Evolutionary conservation across 768 basidiomycete species (phyloP).

Genomic region (Naganishia kalamii): DNA sequence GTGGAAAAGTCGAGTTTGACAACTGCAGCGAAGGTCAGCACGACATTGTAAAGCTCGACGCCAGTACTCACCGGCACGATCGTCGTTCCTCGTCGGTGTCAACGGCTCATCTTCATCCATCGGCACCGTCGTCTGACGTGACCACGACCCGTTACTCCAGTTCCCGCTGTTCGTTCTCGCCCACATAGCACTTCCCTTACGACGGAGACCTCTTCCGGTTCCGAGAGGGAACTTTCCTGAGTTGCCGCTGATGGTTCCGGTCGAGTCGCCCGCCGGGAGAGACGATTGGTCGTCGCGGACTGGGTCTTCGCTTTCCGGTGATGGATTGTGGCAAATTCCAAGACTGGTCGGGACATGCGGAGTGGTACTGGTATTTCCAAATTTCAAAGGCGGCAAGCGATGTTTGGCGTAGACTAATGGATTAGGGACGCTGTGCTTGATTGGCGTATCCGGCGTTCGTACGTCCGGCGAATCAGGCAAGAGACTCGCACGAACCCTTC

Average conservation of each 20-base stretch:
- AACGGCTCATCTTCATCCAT: conserved; percentile 22
- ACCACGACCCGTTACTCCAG: conserved; percentile 19
- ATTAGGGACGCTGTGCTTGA: conserved; percentile 33
- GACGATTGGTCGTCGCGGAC: conserved; percentile 2
- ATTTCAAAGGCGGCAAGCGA: conserved; percentile 7
- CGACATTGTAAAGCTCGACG: no score
- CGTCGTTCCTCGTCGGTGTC: conserved; percentile 22
- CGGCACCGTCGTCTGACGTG: not conserved
- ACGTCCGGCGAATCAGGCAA: not conserved
- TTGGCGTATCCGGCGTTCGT: conserved; percentile 43
- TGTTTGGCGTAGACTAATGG: conserved; percentile 9
- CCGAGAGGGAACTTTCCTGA: conserved; percentile 5
- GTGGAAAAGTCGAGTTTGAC: conserved; percentile 13
- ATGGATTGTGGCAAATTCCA: conserved; percentile 3
- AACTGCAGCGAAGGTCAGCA: not conserved
- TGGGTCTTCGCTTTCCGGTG: not conserved
- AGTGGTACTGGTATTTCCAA: conserved; percentile 11
- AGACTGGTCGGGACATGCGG: not conserved
- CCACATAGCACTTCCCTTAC: conserved; percentile 25
- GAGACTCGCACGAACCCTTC: not conserved
- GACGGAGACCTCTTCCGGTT: conserved; percentile 9
- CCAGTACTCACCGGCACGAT: conserved; percentile 12
- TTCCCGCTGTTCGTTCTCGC: conserved; percentile 23
- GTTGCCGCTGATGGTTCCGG: conserved; percentile 6
- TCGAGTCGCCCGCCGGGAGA: not conserved